Percentiles rank a stretch among this genome's conserved stretches.
phyloP scores from a whole-genome alignment of 1,139 yeast genomes.

The Yamadazyma buinensis region DNA sequence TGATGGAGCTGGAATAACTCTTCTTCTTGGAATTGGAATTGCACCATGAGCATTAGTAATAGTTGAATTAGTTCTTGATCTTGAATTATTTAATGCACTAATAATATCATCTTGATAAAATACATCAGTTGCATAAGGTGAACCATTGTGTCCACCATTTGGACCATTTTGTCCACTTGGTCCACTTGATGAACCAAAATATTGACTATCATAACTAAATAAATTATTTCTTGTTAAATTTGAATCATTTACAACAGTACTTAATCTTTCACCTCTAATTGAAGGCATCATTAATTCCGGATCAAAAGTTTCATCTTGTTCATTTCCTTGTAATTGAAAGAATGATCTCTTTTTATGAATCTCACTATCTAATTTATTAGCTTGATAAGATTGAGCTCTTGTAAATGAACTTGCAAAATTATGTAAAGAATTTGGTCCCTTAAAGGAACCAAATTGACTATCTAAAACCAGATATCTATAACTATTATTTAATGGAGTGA shows the following conservation, averaged over 20 bases:
- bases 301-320: conserved; percentile 52
- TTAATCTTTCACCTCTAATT: conserved; percentile 58
- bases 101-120: conserved; percentile 41
- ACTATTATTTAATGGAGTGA: conserved; percentile 16
- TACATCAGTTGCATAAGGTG: conserved; percentile 25
- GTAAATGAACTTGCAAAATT: conserved; percentile 47
- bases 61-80: conserved; percentile 31
- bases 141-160: too few species aligned
- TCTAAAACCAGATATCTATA: conserved; percentile 34
- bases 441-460: conserved; percentile 43
- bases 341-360: conserved; percentile 43
- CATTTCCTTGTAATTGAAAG: conserved; percentile 21
- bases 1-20: conserved; percentile 27
- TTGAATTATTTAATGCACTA: conserved; percentile 22
- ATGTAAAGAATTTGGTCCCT: conserved; percentile 45
- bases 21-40: conserved; percentile 20
- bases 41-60: conserved; percentile 13
- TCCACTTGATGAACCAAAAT: conserved; percentile 8
- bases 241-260: conserved; percentile 46
- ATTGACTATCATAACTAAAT: conserved; percentile 17
- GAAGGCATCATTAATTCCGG: conserved; percentile 71
- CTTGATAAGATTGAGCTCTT: conserved; percentile 46
- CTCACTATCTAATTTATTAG: conserved; percentile 41
- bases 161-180: not conserved
- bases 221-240: conserved; percentile 22